Base-by-base conservation (phyloP, 176 grass and related monocot genomes). In the Oryza australiensis region DNA sequence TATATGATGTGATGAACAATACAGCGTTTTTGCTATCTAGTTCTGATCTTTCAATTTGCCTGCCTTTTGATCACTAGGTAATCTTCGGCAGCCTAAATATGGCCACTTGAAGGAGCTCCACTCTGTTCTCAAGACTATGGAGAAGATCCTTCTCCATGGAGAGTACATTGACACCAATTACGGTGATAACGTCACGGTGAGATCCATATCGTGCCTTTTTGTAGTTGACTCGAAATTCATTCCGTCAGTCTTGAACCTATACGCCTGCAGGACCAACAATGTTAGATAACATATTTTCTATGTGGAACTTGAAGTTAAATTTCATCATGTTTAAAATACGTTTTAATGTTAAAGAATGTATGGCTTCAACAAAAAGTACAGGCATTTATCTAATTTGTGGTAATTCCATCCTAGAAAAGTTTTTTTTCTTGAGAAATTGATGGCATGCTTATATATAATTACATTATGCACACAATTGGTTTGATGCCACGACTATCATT, bases 71-170 rank as follows among this genome's bases (percentile, higher is more conserved):
- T 27, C 64, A 51, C 26, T 45, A 92, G 90, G 90, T 55, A 89
- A 89, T 86, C 78, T 90, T 33, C 89, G 92, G 81, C 92, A 94
- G 22, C 90, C 90, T 2, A 97, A 97, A 29, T 97, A 91, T 65
- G 92, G 94, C 1, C 94, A 97, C 81, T 62, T 97, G 75, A 94
- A 94, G 75, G 83, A 92, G 32, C 90, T 97, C 24, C 94, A 97
- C 79, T 68, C 57, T 27, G 37, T 90, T 3, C 65, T 94, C 49
- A 89, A 72, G 70, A 73, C 84, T 35, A 89, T 92, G 41, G 94
- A 97, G 83, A 88, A 90, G 33, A 41, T 60, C 1, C 86, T 97
- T 15, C 60, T 87, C 38, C 72, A 94, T 4, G 92, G 94, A 2
- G 24, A 90, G 32, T 62, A 86, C 23, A 84, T 63, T 0, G 80